These are phyloP conservation scores for Ilex paraguariensis DNA, from an alignment of 305 asterid species.

Conservation along the genomic window DNA sequence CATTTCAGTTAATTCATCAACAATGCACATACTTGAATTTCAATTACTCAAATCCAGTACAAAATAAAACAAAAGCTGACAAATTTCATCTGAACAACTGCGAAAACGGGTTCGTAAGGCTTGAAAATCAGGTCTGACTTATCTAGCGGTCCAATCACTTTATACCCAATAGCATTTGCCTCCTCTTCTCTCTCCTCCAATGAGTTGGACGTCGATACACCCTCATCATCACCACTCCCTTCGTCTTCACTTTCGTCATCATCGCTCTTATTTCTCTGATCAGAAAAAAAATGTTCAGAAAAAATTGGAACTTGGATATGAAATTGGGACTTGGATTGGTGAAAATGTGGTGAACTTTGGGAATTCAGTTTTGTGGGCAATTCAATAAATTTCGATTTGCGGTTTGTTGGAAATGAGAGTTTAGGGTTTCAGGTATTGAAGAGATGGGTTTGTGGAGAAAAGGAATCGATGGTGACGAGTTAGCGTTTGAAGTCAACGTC, in stretches of 20 bases:
- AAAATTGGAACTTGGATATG: conserved; percentile 1
- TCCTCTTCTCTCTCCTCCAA: conserved; percentile 56
- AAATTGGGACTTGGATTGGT: neutral
- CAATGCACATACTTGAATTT: neutral
- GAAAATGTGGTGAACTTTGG: conserved; percentile 1
- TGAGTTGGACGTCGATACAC: conserved; percentile 29
- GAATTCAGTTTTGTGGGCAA: neutral
- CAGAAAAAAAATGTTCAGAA: conserved; percentile 25
- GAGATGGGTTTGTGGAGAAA: conserved; percentile 27
- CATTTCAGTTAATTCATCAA: no score
- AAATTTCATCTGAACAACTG: conserved; percentile 70
- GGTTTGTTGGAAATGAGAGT: conserved; percentile 18
- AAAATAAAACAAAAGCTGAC: conserved; percentile 1
- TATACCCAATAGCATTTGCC: conserved; percentile 83
- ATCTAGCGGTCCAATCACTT: conserved; percentile 66
- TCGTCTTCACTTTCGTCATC: conserved; percentile 21
- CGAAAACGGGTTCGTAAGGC: conserved; percentile 71
- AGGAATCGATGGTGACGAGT: conserved; percentile 36
- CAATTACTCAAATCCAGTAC: neutral
- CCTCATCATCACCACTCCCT: conserved; percentile 36
- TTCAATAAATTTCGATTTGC: conserved; percentile 14
- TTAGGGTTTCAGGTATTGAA: conserved; percentile 4
- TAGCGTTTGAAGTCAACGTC: conserved; percentile 51
- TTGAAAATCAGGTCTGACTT: conserved; percentile 57
- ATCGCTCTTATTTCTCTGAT: conserved; percentile 1